Percentiles rank a stretch among this genome's conserved stretches.
These are phyloP conservation scores for Podila clonocystis DNA, from an alignment of 192 early-diverging fungal species.

Conservation along the genomic window DNA sequence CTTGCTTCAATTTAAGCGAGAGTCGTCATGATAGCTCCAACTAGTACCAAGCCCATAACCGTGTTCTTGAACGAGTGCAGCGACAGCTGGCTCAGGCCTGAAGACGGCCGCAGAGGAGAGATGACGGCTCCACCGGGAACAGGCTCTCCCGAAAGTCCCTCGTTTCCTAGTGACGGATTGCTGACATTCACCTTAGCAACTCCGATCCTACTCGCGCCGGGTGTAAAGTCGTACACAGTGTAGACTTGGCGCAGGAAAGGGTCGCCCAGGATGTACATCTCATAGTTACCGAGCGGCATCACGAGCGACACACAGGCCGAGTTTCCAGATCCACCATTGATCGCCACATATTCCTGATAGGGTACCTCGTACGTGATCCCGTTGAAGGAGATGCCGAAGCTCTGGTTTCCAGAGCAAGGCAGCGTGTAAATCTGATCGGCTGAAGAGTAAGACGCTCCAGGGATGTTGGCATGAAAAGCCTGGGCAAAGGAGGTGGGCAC, in stretches of 20 bases:
- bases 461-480: conserved; percentile 17
- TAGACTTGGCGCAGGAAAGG: conserved; percentile 21
- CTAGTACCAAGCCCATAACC: neutral
- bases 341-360: conserved; percentile 9
- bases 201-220: conserved; percentile 8
- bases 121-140: conserved; percentile 18
- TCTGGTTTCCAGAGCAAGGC: conserved; percentile 8
- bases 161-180: conserved; percentile 7
- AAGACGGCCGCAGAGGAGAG: conserved; percentile 1
- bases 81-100: neutral
- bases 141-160: conserved; percentile 18
- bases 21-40: neutral
- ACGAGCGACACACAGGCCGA: conserved; percentile 19
- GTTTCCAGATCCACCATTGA: neutral
- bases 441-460: conserved; percentile 8
- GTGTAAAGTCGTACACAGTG: conserved; percentile 22
- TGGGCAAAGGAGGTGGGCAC: conserved; percentile 14
- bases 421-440: conserved; percentile 15
- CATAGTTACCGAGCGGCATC: conserved; percentile 18
- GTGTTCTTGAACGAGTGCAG: neutral
- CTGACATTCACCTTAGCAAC: conserved; percentile 12
- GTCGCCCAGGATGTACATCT: conserved; percentile 32
- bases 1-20: neutral
- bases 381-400: conserved; percentile 24
- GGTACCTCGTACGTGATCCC: conserved; percentile 22